Evolutionary conservation across 1,284 basidiomycete species (phyloP), one percentile per base, ranked within the genome.

Genomic region (Naganishia liquefaciens): DNA sequence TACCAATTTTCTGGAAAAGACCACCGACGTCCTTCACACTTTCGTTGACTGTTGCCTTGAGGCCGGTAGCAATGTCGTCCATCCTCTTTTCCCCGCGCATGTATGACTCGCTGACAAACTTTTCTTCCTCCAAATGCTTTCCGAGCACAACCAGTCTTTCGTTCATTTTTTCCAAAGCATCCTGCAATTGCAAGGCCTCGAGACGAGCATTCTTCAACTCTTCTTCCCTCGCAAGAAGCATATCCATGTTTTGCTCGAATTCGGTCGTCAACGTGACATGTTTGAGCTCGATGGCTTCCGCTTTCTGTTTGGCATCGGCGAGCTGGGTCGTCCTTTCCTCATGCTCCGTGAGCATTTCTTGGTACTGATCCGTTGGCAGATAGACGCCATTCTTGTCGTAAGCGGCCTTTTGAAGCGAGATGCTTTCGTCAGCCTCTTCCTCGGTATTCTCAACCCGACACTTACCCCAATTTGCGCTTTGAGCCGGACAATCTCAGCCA

Each of bases 321-420:
- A 88, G 82, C 71, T 90, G 88, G 15, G 88, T 88, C 72, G 87
- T 85, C 61, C 84, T 83, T 54, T 88, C 79, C 71, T 91, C 88
- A 68, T 91, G 87, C 71, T 91, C 89, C 1, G 82, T 79, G n/a
- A 80, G 85, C 79, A 95, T 84, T 75, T 94, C 87, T 55, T 84
- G 84, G 91, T 91, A 96, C 7, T 86, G 87, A 71, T 95, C 92
- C 69, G 91, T 87, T 2, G 90, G 88, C 75, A 97, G 88, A 77
- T 88, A 94, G 47, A 96, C 91, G 6, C 94, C 94, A 73, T 94
- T 93, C 83, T 95, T 94, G 77, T 95, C 92, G 51, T 93, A 84
- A 1, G 92, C 88, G 2, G 93, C 92, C 67, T 78, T 67, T 30
- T 3, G 46, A 6, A 39, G 5, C 17, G 27, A 2, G 5, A 23